Percentiles rank a stretch among this genome's conserved stretches.
phyloP scores from a whole-genome alignment of 495 filamentous ascomycete genomes.

The Mytilinidion resinicola region DNA sequence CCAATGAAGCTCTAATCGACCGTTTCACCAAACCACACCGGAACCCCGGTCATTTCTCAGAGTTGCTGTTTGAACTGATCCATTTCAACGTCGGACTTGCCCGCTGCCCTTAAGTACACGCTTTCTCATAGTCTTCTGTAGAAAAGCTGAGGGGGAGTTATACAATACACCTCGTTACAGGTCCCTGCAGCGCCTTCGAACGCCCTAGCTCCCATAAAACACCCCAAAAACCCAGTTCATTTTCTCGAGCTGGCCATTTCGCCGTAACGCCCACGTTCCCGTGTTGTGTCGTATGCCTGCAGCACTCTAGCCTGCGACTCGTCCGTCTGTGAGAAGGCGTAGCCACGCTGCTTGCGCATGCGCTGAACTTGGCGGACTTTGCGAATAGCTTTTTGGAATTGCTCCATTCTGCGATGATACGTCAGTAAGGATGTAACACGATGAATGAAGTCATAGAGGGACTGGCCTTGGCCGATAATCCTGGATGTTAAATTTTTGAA shows the following conservation, averaged over 20 bases:
- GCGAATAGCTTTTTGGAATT: conserved; percentile 99
- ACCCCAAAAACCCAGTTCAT: conserved; percentile 6
- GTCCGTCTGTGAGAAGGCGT: conserved; percentile 96
- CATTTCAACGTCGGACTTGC: no score
- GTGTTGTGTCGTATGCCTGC: conserved; percentile 95
- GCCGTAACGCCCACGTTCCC: conserved; percentile 83
- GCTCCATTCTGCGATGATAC: conserved; percentile 71
- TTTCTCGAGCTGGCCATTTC: conserved; percentile 80
- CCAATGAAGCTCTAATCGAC: no score
- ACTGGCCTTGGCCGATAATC: conserved; percentile 85
- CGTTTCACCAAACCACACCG: no score
- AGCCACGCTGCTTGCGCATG: conserved; percentile 98
- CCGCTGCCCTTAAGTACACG: no score
- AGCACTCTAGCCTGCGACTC: conserved; percentile 89
- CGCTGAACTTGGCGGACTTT: conserved; percentile 98
- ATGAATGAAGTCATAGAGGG: conserved; percentile 1
- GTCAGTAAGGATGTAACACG: conserved; percentile 7
- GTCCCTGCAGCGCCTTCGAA: no score
- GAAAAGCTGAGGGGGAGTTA: no score
- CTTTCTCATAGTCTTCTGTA: no score
- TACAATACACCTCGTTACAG: no score
- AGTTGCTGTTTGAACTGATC: no score
- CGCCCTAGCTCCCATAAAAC: background rate
- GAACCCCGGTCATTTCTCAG: no score
- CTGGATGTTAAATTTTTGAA: conserved; percentile 99